Percentiles rank a stretch among this genome's conserved stretches.
Evolutionary conservation across 257 asterid species (phyloP).

Genomic region (Rehmannia glutinosa): DNA sequence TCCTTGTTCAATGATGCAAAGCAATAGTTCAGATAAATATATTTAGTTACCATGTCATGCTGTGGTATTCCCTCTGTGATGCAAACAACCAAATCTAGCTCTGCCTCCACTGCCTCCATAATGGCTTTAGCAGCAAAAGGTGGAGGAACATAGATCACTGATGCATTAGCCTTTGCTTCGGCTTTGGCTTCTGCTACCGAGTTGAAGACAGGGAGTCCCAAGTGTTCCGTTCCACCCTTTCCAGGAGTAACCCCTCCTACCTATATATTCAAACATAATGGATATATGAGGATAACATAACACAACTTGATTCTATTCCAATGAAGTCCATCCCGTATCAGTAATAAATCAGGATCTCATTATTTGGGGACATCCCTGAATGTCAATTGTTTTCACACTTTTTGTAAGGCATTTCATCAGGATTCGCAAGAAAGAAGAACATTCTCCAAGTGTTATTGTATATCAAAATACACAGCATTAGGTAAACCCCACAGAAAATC

Average conservation of each 20-base stretch:
- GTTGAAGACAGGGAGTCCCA: slow-evolving; percentile 94
- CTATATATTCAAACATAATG: slow-evolving; percentile 30
- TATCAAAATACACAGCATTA: no score
- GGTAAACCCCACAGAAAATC: no score
- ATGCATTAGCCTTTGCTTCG: slow-evolving; percentile 88
- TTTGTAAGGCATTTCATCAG: no score
- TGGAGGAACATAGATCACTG: slow-evolving; percentile 93
- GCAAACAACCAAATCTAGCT: slow-evolving; percentile 87
- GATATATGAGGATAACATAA: neutral
- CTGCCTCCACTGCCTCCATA: slow-evolving; percentile 87
- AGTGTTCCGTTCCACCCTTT: slow-evolving; percentile 96
- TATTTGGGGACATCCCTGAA: neutral
- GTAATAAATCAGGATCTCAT: neutral
- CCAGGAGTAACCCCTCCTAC: slow-evolving; percentile 97
- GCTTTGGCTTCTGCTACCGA: slow-evolving; percentile 90
- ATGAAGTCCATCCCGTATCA: neutral
- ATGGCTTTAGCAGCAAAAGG: slow-evolving; percentile 94
- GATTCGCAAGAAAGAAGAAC: no score
- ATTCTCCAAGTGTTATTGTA: no score
- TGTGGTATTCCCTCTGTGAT: slow-evolving; percentile 94
- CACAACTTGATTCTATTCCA: neutral
- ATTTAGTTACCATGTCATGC: slow-evolving; percentile 79
- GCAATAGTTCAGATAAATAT: neutral
- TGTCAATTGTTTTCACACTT: neutral
- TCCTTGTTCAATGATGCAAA: neutral